phyloP scores from a whole-genome alignment of 2,329 filamentous ascomycete species.

The Grosmannia huntii region DNA sequence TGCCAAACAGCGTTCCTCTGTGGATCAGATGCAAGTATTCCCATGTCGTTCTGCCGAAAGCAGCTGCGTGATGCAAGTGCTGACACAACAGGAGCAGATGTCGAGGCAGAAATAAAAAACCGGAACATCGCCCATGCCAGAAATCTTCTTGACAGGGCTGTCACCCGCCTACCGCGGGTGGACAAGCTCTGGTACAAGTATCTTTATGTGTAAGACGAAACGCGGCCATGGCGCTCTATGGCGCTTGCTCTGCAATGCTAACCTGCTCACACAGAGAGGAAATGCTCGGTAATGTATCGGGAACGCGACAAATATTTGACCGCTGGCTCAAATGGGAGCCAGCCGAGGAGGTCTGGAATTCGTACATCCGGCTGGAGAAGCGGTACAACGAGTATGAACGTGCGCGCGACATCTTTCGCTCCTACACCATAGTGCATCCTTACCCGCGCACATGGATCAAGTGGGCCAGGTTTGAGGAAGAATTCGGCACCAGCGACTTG shows the following conservation, averaged over 20 bases:
- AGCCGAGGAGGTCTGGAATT: constrained; percentile 86
- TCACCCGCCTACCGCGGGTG: constrained; percentile 77
- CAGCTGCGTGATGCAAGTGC: neutral
- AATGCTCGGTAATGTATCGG: constrained; percentile 86
- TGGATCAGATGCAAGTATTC: constrained; percentile 47
- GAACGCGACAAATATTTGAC: constrained; percentile 88
- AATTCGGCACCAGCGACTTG: constrained; percentile 80
- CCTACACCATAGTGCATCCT: constrained; percentile 85
- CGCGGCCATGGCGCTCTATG: neutral
- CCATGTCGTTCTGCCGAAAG: neutral
- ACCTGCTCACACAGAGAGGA: constrained; percentile 60
- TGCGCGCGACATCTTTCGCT: constrained; percentile 78
- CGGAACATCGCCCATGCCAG: constrained; percentile 94
- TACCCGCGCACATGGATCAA: constrained; percentile 98
- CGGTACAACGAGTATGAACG: constrained; percentile 84
- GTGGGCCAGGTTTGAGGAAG: constrained; percentile 95
- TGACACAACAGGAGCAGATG: constrained; percentile 44
- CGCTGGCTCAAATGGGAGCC: constrained; percentile 98
- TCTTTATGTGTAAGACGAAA: constrained; percentile 31
- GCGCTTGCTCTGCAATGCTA: constrained; percentile 31
- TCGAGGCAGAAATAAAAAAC: constrained; percentile 91
- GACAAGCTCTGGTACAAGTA: constrained; percentile 99
- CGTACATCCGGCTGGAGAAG: constrained; percentile 96
- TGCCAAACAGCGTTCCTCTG: constrained; percentile 71
- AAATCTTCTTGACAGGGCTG: constrained; percentile 88